phyloP scores from a whole-genome alignment of 2,329 filamentous ascomycete genomes.

The Ceratocystis eucalypticola region DNA sequence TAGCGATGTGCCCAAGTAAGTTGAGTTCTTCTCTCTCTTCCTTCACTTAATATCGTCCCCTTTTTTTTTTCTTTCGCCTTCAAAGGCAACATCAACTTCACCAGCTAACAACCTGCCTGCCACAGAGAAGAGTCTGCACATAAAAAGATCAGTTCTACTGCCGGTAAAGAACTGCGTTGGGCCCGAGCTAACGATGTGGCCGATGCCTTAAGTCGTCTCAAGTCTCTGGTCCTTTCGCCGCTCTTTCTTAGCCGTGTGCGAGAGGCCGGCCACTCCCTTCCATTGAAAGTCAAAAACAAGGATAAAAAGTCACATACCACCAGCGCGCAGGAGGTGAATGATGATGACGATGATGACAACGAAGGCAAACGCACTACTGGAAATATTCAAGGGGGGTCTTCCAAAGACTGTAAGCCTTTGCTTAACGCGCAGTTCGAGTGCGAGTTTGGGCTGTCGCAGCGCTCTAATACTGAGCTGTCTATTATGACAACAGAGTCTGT shows the following conservation, averaged over 20 bases:
- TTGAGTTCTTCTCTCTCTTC: background rate
- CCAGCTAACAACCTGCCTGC: background rate
- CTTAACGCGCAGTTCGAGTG: background rate
- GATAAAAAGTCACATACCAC: background rate
- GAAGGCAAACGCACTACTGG: background rate
- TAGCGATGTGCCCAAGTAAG: slow-evolving; percentile 19
- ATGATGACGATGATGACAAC: background rate
- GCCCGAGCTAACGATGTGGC: slow-evolving; percentile 13
- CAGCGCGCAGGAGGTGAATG: background rate
- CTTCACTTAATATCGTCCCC: background rate
- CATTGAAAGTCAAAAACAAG: slow-evolving; percentile 1
- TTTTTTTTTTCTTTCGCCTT: background rate
- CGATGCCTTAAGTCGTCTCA: slow-evolving; percentile 11
- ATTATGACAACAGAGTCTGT: slow-evolving; percentile 10
- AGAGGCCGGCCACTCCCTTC: slow-evolving; percentile 1
- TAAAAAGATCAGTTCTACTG: slow-evolving; percentile 42
- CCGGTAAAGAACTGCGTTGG: slow-evolving; percentile 47
- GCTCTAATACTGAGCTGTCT: slow-evolving; percentile 9
- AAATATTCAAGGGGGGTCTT: background rate
- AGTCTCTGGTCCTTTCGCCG: slow-evolving; percentile 16
- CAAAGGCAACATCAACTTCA: background rate
- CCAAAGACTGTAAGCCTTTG: background rate
- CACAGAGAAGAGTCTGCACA: slow-evolving; percentile 43
- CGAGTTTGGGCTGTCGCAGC: background rate
- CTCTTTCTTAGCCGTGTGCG: slow-evolving; percentile 11